These are phyloP conservation scores for Vaccinium darrowii DNA, from an alignment of 148 eudicot species.

Conservation along the genomic window DNA sequence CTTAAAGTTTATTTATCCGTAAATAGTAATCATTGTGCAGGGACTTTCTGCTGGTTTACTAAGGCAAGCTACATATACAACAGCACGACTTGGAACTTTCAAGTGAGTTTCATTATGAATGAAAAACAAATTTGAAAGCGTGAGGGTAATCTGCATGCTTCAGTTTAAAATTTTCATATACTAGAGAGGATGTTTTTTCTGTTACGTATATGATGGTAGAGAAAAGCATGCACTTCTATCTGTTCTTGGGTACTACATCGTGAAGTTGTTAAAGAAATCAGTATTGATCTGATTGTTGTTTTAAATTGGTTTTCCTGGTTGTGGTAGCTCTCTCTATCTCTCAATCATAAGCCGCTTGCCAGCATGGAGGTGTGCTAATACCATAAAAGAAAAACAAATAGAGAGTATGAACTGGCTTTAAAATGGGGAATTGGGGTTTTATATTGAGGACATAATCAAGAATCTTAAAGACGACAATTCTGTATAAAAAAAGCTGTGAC, in stretches of 20 bases:
- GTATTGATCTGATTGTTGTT: not conserved
- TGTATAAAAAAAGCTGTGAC: not conserved
- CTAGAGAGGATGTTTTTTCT: not conserved
- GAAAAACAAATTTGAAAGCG: not conserved
- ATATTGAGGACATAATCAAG: not conserved
- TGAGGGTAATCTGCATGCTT: not conserved
- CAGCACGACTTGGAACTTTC: slow-evolving; percentile 60
- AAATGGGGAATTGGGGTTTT: not conserved
- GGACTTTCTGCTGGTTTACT: slow-evolving; percentile 54
- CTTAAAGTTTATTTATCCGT: not conserved
- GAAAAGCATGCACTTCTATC: not conserved
- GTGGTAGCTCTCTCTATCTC: not conserved
- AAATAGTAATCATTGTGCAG: slow-evolving; percentile 21
- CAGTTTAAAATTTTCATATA: not conserved
- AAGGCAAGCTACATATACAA: slow-evolving; percentile 65
- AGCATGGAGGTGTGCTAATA: not conserved
- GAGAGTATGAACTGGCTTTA: not conserved
- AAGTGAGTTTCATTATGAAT: slow-evolving; percentile 28
- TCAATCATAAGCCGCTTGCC: not conserved
- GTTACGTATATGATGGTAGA: not conserved
- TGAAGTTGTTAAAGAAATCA: not conserved
- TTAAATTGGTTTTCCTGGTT: not conserved
- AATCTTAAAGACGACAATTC: too few relatives aligned
- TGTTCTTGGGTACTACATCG: not conserved
- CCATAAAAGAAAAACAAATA: not conserved